Conservation (phyloP, 306 rosid genomes). For the Casuarina cunninghamiana region DNA sequence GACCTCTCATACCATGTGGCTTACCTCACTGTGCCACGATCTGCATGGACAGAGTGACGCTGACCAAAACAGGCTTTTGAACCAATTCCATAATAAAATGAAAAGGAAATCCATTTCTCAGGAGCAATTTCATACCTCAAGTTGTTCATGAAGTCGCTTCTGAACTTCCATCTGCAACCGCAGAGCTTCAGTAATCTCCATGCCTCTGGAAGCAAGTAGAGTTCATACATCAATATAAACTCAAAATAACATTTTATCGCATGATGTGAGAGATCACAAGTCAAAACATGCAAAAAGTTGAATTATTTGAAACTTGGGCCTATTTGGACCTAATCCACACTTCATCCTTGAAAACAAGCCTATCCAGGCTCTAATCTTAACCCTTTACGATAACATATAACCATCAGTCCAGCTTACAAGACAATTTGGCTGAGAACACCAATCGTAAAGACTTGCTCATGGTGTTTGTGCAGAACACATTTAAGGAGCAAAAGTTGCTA, state of each 20-base stretch:
- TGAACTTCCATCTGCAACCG: slow-evolving; percentile 99
- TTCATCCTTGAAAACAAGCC: background rate
- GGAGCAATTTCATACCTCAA: slow-evolving; percentile 63
- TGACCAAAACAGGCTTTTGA: slow-evolving; percentile 18
- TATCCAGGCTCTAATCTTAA: slow-evolving; percentile 1
- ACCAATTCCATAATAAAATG: slow-evolving; percentile 24
- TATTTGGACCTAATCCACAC: background rate
- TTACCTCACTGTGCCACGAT: background rate
- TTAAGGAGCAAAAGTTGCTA: slow-evolving; percentile 6
- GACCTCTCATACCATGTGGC: background rate
- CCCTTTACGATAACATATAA: background rate
- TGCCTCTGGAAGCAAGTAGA: slow-evolving; percentile 54
- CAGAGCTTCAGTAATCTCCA: slow-evolving; percentile 95
- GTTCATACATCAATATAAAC: slow-evolving; percentile 18
- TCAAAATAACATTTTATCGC: slow-evolving; percentile 19
- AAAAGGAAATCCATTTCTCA: slow-evolving; percentile 21
- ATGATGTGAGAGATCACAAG: background rate
- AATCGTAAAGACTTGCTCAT: background rate
- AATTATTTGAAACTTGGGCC: slow-evolving; percentile 2
- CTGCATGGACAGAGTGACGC: slow-evolving; percentile 28
- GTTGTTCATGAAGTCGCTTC: slow-evolving; percentile 95
- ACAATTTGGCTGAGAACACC: background rate
- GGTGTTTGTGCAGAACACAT: background rate
- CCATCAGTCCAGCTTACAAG: slow-evolving; percentile 1
- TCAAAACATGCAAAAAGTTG: background rate